A percentile compares a stretch with the other conserved stretches of the same genome.
Evolutionary conservation across 139 green algal genomes (phyloP).

Genomic region (Protoeuglena noctilucae): DNA sequence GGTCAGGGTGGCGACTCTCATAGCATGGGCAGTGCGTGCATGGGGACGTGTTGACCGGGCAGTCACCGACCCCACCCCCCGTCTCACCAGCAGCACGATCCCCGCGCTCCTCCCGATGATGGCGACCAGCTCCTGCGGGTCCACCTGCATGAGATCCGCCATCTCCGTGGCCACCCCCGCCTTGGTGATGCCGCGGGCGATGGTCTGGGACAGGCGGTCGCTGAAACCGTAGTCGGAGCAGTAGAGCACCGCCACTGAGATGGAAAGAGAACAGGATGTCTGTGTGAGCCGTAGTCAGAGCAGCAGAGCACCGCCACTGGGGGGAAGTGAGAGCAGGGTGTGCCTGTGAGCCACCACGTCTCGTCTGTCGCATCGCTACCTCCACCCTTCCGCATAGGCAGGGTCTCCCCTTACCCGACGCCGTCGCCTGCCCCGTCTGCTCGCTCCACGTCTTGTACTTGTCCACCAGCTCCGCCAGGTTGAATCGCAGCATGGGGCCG

Average conservation of each 20-base stretch:
- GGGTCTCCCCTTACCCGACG: background rate
- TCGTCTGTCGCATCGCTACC: slow-evolving; percentile 20
- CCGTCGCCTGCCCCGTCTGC: background rate
- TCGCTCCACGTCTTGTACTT: slow-evolving; percentile 1
- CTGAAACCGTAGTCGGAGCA: slow-evolving; percentile 75
- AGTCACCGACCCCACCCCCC: too few relatives aligned
- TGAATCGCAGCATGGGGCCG: slow-evolving; percentile 58
- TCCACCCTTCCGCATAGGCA: background rate
- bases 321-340: too few relatives aligned
- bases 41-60: too few relatives aligned
- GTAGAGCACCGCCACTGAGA: slow-evolving; percentile 72
- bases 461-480: slow-evolving; percentile 24
- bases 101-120: slow-evolving; percentile 36
- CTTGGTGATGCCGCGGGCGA: slow-evolving; percentile 91
- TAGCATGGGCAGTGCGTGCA: too few relatives aligned
- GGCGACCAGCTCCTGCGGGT: slow-evolving; percentile 55
- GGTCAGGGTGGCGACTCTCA: too few relatives aligned
- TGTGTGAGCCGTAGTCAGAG: slow-evolving; percentile 83
- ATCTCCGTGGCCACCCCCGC: slow-evolving; percentile 70
- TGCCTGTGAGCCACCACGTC: too few relatives aligned
- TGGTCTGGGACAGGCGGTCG: slow-evolving; percentile 75
- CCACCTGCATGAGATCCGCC: slow-evolving; percentile 55
- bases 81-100: slow-evolving; percentile 81
- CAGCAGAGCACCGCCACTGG: slow-evolving; percentile 72
- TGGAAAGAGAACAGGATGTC: too few relatives aligned